Conservation (phyloP, 2,329 filamentous ascomycete species). For the Myriosclerotinia duriaeana region DNA sequence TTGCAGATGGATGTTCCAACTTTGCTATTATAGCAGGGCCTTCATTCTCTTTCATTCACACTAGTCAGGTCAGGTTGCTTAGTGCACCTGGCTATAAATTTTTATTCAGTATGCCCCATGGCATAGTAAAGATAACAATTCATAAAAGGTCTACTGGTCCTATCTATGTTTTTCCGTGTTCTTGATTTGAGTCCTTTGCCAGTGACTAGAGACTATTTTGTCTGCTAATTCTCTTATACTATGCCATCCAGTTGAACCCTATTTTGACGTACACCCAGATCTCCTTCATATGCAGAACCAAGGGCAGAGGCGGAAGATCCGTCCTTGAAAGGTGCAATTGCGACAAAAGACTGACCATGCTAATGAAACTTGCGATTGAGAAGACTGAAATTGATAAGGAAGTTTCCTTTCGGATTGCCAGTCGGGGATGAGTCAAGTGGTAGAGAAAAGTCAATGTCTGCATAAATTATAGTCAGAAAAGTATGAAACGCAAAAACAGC, state of each 20-base stretch:
- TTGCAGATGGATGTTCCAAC: conserved; percentile 14
- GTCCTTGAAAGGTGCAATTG: conserved; percentile 55
- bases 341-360: conserved; percentile 66
- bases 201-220: not conserved
- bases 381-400: conserved; percentile 75
- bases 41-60: conserved; percentile 20
- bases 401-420: conserved; percentile 77
- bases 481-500: conserved; percentile 10
- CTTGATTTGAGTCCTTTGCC: conserved; percentile 6
- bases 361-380: conserved; percentile 73
- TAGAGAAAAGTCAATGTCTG: conserved; percentile 73
- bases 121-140: conserved; percentile 8
- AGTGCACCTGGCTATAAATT: conserved; percentile 14
- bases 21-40: conserved; percentile 12
- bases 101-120: not conserved
- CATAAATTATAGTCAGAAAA: conserved; percentile 9
- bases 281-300: conserved; percentile 33
- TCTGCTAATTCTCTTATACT: conserved; percentile 19
- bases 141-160: not conserved
- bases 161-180: not conserved
- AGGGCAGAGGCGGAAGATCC: conserved; percentile 38
- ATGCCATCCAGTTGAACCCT: conserved; percentile 16
- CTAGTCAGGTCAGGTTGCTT: conserved; percentile 15
- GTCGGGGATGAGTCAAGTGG: conserved; percentile 74
- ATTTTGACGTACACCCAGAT: conserved; percentile 34